Conservation (phyloP, 306 rosid species). For the Crataegus laevigata region DNA sequence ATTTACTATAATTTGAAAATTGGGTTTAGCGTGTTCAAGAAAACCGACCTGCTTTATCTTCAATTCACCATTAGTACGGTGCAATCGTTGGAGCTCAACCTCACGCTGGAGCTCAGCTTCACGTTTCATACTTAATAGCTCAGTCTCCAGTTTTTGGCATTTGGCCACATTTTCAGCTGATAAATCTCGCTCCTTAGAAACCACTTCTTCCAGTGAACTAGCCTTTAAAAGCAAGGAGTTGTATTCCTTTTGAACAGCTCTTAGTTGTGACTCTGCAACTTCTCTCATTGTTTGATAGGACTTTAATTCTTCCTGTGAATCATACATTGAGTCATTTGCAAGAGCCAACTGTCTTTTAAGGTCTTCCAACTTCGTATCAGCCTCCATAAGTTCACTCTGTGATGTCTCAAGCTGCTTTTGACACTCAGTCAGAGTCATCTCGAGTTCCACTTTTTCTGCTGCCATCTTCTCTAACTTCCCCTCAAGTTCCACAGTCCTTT, state of each 20-base stretch:
- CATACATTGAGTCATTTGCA: constrained; percentile 38
- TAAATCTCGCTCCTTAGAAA: constrained; percentile 45
- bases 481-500: constrained; percentile 41
- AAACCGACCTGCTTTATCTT: constrained; percentile 63
- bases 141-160: constrained; percentile 47
- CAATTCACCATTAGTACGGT: constrained; percentile 25
- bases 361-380: constrained; percentile 40
- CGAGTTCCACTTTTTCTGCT: constrained; percentile 38
- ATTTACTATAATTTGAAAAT: background rate
- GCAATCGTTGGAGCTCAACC: constrained; percentile 20
- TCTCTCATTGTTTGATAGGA: constrained; percentile 36
- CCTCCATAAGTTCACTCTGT: constrained; percentile 30
- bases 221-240: constrained; percentile 34
- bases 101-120: constrained; percentile 43
- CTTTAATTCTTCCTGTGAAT: constrained; percentile 43
- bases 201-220: constrained; percentile 44
- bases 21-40: background rate
- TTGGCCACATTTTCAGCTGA: constrained; percentile 38
- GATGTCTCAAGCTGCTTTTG: constrained; percentile 45
- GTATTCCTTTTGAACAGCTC: constrained; percentile 33
- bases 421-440: constrained; percentile 34
- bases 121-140: constrained; percentile 41
- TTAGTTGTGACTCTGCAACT: constrained; percentile 40
- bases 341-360: constrained; percentile 40
- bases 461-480: constrained; percentile 38